phyloP scores from a whole-genome alignment of 1,284 basidiomycete species.

The Flammula alnicola region DNA sequence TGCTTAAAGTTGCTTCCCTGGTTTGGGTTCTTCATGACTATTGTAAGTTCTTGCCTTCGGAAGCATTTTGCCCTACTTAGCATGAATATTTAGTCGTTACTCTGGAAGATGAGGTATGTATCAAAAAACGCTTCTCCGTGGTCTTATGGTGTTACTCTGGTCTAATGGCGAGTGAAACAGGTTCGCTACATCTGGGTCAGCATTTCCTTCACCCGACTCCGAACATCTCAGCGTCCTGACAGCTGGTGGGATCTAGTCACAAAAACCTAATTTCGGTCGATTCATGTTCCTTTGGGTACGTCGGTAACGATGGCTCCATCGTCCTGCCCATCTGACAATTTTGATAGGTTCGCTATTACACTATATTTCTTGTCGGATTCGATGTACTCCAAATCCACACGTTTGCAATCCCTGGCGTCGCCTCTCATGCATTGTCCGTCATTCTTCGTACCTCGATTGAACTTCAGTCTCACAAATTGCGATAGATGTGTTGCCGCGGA shows the following conservation, averaged over 20 bases:
- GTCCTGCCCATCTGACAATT: not conserved
- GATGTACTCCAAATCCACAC: constrained; percentile 46
- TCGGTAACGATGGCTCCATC: not conserved
- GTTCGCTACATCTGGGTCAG: constrained; percentile 39
- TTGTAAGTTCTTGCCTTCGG: constrained; percentile 22
- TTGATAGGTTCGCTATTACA: constrained; percentile 47
- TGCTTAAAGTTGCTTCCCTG: too few relatives aligned
- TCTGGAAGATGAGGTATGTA: constrained; percentile 33
- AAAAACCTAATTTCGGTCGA: constrained; percentile 34
- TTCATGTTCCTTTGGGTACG: constrained; percentile 42
- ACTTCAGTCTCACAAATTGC: not conserved
- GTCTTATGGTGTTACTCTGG: not conserved
- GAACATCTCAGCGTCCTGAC: not conserved
- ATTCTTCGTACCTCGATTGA: not conserved
- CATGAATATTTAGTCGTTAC: constrained; percentile 27
- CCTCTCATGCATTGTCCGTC: constrained; percentile 34
- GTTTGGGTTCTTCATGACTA: constrained; percentile 39
- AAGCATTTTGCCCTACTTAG: not conserved
- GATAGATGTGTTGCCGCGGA: constrained; percentile 42
- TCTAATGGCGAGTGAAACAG: constrained; percentile 15
- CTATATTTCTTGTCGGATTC: constrained; percentile 41
- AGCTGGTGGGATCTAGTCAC: constrained; percentile 21
- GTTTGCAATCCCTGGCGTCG: constrained; percentile 38
- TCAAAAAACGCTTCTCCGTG: not conserved
- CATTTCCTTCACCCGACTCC: not conserved